Conservation (phyloP, 495 filamentous ascomycete species). For the Penicilliopsis zonata region DNA sequence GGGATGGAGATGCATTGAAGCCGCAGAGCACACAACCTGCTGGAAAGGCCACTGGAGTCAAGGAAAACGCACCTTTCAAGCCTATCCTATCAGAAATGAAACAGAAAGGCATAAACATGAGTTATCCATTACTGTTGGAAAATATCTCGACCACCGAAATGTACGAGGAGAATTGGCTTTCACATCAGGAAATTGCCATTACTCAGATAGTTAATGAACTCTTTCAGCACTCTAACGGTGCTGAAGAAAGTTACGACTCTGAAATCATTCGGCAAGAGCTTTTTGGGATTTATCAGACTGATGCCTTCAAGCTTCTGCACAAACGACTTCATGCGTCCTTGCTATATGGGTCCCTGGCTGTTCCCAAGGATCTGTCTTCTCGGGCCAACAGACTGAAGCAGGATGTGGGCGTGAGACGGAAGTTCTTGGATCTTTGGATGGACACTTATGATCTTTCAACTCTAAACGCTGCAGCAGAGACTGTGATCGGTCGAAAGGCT, state of each 20-base stretch:
- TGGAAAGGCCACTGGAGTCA: no score
- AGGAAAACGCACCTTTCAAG: conserved; percentile 5
- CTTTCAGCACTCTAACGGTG: conserved; percentile 23
- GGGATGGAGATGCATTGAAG: no score
- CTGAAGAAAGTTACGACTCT: conserved; percentile 10
- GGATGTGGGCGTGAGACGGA: conserved; percentile 46
- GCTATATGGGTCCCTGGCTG: conserved; percentile 46
- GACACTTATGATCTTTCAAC: conserved; percentile 40
- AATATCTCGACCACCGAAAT: conserved; percentile 42
- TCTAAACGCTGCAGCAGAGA: conserved; percentile 43
- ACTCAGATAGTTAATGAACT: conserved; percentile 48
- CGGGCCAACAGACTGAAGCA: conserved; percentile 36
- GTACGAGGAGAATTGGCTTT: conserved; percentile 57
- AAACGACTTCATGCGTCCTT: conserved; percentile 51
- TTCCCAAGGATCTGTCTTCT: conserved; percentile 38
- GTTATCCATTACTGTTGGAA: conserved; percentile 43
- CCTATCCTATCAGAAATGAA: conserved; percentile 3
- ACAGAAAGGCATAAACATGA: conserved; percentile 12
- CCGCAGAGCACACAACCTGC: no score
- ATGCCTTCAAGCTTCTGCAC: conserved; percentile 39
- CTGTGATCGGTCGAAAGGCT: conserved; percentile 47
- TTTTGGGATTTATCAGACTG: conserved; percentile 43
- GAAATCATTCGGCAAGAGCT: conserved; percentile 29
- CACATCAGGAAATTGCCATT: conserved; percentile 49
- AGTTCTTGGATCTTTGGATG: conserved; percentile 46